Evolutionary conservation across 257 asterid species (phyloP), one percentile per base, ranked within the genome.

Genomic region (Primulina tabacum): DNA sequence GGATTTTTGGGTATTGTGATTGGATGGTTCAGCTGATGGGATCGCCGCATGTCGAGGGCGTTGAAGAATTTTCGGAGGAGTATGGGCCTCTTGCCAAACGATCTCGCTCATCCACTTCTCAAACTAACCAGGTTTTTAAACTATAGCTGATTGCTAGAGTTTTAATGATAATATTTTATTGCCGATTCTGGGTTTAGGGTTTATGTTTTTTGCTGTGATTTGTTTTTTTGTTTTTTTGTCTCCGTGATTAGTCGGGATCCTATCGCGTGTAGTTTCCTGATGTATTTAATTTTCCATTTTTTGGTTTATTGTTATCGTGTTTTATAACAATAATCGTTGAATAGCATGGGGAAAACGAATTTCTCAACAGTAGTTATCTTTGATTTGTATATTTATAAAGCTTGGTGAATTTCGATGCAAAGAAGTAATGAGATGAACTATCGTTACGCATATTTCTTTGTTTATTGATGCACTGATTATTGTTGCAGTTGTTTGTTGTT

Each of bases 61-160:
- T 68, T 37, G 87, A 80, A 60, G 91, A 83, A 73, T 76, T 75
- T 58, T 21, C 71, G 8, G 92, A 88, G 62, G 89, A 82, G 77
- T 72, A 77, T 43, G 88, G 67, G n/a, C 86, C 82, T 65, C 79
- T 79, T 50, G 28, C 73, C 26, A 90, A 90, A 72, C 89, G 96
- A 30, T 68, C 82, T 67, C 81, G 82, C 56, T 59, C 50, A 17
- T 76, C 83, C 76, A 16, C 77, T 62, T 50, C 73, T 65, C 68
- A 73, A 62, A 65, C 67, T 64, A 37, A 64, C 76, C 88, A 78
- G 92, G 95, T 88, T 26, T 63, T 17, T 8, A 17, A 56, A 26
- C 14, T 74, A 17, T 47, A 12, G 5, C 8, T 76, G 58, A 37
- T 28, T 24, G 70, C 56, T 47, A 24, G 14, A 10, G 69, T 35